Evolutionary conservation across 768 basidiomycete genomes (phyloP).

Genomic region (Lepiota subincarnata): DNA sequence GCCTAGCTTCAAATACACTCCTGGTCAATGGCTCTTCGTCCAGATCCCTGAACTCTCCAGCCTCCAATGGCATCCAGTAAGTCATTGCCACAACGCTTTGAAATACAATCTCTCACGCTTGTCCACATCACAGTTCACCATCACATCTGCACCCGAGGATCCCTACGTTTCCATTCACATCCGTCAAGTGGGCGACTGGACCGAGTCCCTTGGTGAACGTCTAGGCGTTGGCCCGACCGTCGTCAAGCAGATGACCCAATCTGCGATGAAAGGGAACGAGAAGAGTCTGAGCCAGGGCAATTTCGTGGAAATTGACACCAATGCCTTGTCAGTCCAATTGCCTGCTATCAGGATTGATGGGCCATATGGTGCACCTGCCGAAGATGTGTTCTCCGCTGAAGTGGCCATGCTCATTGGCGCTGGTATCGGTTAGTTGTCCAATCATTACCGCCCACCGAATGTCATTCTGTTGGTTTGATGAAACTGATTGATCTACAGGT

Average conservation of each 20-base stretch:
- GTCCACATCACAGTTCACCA: slow-evolving; percentile 64
- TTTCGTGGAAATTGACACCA: slow-evolving; percentile 73
- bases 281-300: slow-evolving; percentile 66
- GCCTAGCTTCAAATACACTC: slow-evolving; percentile 86
- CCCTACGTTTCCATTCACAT: slow-evolving; percentile 91
- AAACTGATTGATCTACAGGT: slow-evolving; percentile 34
- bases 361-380: slow-evolving; percentile 90
- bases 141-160: slow-evolving; percentile 93
- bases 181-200: slow-evolving; percentile 91
- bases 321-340: slow-evolving; percentile 44
- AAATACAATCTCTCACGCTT: slow-evolving; percentile 12
- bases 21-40: slow-evolving; percentile 90
- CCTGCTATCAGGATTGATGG: slow-evolving; percentile 81
- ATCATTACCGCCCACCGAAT: not conserved
- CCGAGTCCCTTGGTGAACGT: slow-evolving; percentile 76
- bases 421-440: slow-evolving; percentile 68
- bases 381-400: slow-evolving; percentile 82
- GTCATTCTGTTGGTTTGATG: not conserved
- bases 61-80: slow-evolving; percentile 93
- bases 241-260: slow-evolving; percentile 73
- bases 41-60: slow-evolving; percentile 82
- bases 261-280: slow-evolving; percentile 73
- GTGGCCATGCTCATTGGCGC: slow-evolving; percentile 91
- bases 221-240: slow-evolving; percentile 78
- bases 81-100: slow-evolving; percentile 27